phyloP scores from a whole-genome alignment of 2,329 filamentous ascomycete genomes.

The Neocatenulostroma microsporum region DNA sequence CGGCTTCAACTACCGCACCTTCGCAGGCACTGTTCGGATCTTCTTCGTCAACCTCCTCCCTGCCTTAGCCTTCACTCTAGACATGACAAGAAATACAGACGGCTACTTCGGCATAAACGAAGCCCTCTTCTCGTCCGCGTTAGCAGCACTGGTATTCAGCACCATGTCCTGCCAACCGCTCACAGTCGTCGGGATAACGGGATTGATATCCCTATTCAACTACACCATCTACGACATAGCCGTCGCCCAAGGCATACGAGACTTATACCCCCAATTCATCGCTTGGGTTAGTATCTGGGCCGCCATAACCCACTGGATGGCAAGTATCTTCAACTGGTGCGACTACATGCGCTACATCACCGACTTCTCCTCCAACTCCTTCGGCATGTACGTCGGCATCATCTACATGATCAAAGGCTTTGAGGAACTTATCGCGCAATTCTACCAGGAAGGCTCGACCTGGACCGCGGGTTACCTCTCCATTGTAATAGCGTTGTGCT shows the following conservation, averaged over 20 bases:
- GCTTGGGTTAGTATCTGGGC: conserved; percentile 52
- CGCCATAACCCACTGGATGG: conserved; percentile 51
- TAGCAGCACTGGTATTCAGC: conserved; percentile 51
- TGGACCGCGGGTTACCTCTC: conserved; percentile 41
- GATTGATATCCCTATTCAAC: conserved; percentile 49
- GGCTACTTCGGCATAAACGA: conserved; percentile 51
- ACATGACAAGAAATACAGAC: conserved; percentile 50
- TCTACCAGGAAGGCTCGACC: conserved; percentile 30
- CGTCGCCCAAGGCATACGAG: conserved; percentile 38
- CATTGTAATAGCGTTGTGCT: conserved; percentile 45
- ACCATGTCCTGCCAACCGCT: conserved; percentile 46
- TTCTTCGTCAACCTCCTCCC: conserved; percentile 54
- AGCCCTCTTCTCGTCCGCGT: conserved; percentile 46
- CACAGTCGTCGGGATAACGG: conserved; percentile 52
- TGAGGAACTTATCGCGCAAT: conserved; percentile 48
- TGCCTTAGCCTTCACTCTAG: conserved; percentile 51
- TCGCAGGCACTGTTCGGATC: conserved; percentile 50
- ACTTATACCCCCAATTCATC: conserved; percentile 48
- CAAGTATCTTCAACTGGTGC: conserved; percentile 45
- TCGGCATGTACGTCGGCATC: conserved; percentile 50
- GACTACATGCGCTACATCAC: conserved; percentile 54
- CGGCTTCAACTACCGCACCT: conserved; percentile 47
- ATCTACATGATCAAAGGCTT: conserved; percentile 52
- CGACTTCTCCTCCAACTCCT: conserved; percentile 48
- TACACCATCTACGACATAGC: conserved; percentile 55